Percentiles rank a stretch among this genome's conserved stretches.
These are phyloP conservation scores for Malus domestica DNA, from an alignment of 306 rosid genomes.

Conservation along the genomic window ASM211411v1 NC_041804.1:5806501-5807000, in stretches of 20 bases:
- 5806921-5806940: conserved; percentile 61
- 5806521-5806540: conserved; percentile 42
- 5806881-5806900: conserved; percentile 35
- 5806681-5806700: conserved; percentile 35
- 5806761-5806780: conserved; percentile 41
- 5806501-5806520: conserved; percentile 32
- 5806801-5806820: conserved; percentile 59
- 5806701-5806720: conserved; percentile 43
- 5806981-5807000: conserved; percentile 53
- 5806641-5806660: conserved; percentile 48
- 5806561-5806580: conserved; percentile 50
- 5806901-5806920: conserved; percentile 45
- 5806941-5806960: conserved; percentile 52
- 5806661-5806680: conserved; percentile 45
- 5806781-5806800: conserved; percentile 56
- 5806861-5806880: conserved; percentile 38
- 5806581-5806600: conserved; percentile 48
- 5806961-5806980: conserved; percentile 49
- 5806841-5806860: conserved; percentile 53
- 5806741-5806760: conserved; percentile 46
- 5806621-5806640: conserved; percentile 52
- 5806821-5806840: conserved; percentile 47
- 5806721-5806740: conserved; percentile 58
- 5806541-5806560: conserved; percentile 50
- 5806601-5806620: conserved; percentile 53